Conservation (phyloP, 805 yeast genomes). For the Starmerella tilneyi region DNA sequence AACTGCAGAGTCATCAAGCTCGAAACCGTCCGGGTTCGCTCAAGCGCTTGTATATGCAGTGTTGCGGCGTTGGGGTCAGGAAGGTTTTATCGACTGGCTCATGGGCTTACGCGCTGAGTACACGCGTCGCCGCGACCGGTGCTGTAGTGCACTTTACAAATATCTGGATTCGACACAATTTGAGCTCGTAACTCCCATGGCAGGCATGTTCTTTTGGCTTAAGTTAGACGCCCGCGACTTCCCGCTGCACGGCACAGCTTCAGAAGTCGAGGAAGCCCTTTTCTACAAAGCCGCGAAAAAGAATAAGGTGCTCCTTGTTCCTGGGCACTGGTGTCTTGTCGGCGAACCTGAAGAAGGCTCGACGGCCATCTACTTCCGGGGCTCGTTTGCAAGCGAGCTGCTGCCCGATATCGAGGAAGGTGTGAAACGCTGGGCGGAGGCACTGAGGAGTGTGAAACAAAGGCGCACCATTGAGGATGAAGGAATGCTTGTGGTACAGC, state of each 20-base stretch:
- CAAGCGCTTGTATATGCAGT: constrained; percentile 61
- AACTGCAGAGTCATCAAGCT: constrained; percentile 70
- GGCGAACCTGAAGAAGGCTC: constrained; percentile 24
- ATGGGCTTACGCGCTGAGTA: constrained; percentile 62
- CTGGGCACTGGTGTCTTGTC: constrained; percentile 35
- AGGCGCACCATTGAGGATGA: background rate
- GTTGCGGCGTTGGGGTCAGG: constrained; percentile 80
- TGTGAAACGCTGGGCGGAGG: constrained; percentile 12
- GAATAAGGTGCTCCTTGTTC: constrained; percentile 32
- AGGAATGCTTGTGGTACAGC: constrained; percentile 1
- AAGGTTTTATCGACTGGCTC: constrained; percentile 81
- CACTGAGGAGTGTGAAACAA: background rate
- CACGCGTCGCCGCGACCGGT: constrained; percentile 76
- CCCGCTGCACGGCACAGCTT: constrained; percentile 23
- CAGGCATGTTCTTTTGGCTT: constrained; percentile 45
- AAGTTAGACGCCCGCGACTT: constrained; percentile 39
- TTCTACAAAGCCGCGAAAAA: constrained; percentile 29
- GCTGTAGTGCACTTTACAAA: constrained; percentile 57
- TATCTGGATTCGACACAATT: constrained; percentile 35
- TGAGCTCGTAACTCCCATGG: constrained; percentile 37
- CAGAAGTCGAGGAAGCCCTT: constrained; percentile 28
- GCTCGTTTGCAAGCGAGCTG: constrained; percentile 33
- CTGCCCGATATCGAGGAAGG: constrained; percentile 10
- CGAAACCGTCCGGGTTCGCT: constrained; percentile 74
- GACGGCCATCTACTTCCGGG: constrained; percentile 32